phyloP scores from a whole-genome alignment of 495 filamentous ascomycete species.

The Aspergillus leporis region DNA sequence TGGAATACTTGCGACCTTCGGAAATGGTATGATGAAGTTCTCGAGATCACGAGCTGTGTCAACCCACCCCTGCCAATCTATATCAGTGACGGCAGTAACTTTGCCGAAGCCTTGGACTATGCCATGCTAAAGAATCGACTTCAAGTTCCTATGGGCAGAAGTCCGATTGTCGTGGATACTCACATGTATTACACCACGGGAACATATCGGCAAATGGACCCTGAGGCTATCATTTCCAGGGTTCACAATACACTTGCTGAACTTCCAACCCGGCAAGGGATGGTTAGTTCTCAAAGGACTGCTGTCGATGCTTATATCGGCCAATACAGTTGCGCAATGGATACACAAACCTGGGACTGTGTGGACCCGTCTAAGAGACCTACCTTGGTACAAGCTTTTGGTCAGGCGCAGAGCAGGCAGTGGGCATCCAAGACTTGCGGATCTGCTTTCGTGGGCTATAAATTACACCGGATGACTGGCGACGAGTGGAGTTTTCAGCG shows the following conservation, averaged over 20 bases:
- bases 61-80: constrained; percentile 52
- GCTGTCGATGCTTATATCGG: constrained; percentile 51
- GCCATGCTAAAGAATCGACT: constrained; percentile 17
- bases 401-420: constrained; percentile 40
- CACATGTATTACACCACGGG: constrained; percentile 56
- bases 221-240: constrained; percentile 47
- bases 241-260: constrained; percentile 20
- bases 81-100: constrained; percentile 56
- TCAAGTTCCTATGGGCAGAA: constrained; percentile 23
- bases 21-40: constrained; percentile 52
- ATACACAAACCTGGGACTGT: constrained; percentile 44
- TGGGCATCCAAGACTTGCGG: constrained; percentile 48
- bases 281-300: constrained; percentile 39
- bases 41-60: constrained; percentile 40
- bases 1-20: constrained; percentile 48
- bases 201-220: constrained; percentile 40
- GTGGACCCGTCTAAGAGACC: constrained; percentile 25
- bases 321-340: constrained; percentile 55
- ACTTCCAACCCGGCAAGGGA: constrained; percentile 33
- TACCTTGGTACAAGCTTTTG: constrained; percentile 43
- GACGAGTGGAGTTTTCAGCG: constrained; percentile 56
- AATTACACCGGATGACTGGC: constrained; percentile 53
- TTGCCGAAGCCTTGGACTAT: constrained; percentile 39
- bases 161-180: constrained; percentile 54
- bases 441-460: constrained; percentile 54